Percentiles rank a stretch among this genome's conserved stretches.
Conservation (phyloP, 2,329 filamentous ascomycete genomes). For the Ramularia endophylla region DNA sequence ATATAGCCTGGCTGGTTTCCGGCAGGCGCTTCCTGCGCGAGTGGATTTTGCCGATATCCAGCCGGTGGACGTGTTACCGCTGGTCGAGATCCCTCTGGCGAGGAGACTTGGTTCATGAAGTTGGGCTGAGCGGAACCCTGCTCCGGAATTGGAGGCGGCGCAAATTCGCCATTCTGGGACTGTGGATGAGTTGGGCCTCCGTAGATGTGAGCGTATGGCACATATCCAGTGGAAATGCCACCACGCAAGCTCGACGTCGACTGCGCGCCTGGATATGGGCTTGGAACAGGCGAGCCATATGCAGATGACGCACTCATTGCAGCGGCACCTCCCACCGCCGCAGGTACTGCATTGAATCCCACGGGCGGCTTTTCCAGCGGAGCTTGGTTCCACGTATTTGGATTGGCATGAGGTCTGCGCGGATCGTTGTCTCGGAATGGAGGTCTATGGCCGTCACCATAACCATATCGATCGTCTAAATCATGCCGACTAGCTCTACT, state of each 20-base stretch:
- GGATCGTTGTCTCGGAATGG: conserved; percentile 4
- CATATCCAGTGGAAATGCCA: conserved; percentile 25
- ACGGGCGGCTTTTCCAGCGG: background rate
- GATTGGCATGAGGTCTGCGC: background rate
- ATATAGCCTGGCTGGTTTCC: conserved; percentile 18
- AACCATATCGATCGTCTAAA: conserved; percentile 17
- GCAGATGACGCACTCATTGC: background rate
- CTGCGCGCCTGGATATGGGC: conserved; percentile 6
- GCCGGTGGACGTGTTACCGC: conserved; percentile 12
- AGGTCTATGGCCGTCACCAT: conserved; percentile 17
- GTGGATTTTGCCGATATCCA: conserved; percentile 24
- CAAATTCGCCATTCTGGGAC: conserved; percentile 5
- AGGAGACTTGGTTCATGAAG: conserved; percentile 18
- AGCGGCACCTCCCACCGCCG: background rate
- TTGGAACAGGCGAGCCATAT: conserved; percentile 7
- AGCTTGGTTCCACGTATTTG: background rate
- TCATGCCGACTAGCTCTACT: conserved; percentile 16
- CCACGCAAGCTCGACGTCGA: conserved; percentile 19
- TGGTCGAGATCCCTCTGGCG: conserved; percentile 1
- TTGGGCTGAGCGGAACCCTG: conserved; percentile 21
- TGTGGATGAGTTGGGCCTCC: conserved; percentile 16
- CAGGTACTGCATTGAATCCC: background rate
- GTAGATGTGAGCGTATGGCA: conserved; percentile 33
- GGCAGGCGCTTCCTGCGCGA: conserved; percentile 21
- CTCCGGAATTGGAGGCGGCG: conserved; percentile 16